Base-by-base conservation (phyloP, 2,329 filamentous ascomycete species). In the Colletotrichum theobromicola region DNA sequence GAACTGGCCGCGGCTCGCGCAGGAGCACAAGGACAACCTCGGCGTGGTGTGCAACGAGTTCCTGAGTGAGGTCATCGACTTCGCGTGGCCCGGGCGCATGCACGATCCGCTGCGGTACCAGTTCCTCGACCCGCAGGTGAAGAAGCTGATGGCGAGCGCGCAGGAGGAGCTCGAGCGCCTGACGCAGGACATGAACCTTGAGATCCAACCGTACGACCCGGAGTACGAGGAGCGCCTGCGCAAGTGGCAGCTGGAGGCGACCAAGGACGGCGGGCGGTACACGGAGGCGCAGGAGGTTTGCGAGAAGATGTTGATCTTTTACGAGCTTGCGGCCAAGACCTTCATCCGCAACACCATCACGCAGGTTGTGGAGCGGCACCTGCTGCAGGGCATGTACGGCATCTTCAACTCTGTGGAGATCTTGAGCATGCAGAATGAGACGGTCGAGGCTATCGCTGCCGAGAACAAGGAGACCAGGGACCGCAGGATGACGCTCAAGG, bases 301-400 rank as follows among this genome's bases (percentile, higher is more conserved):
- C 30, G 88, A 89, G 79, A 89, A 89, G 83, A 89, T 89, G 88
- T 82, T 89, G 67, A 89, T 89, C 75, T 89, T 88, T 81, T 89
- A 89, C 75, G 87, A 89, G 75, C 84, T 89, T 10, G 88, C 87
- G 3, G 86, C 87, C 8, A 87, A 88, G 78, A 87, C 86, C 63
- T 89, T 89, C 73, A 88, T 87, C 32, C 84, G 88, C 68, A 89
- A 89, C 75, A 84, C 88, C 70, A 88, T 89, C 68, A 89, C 87
- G 0, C 88, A 89, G 73, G 87, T 89, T 0, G 85, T 88, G 1
- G 88, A 89, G 79, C 84, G 88, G 1, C 88, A 89, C 70, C 81
- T 89, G 4, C 82, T 89, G 13, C 84, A 88, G 50, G 87, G 88
- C 34, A 88, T 89, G 86, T 85, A 89, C 62, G 82, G 85, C 34